Evolutionary conservation across 805 yeast species (phyloP), one percentile per base, ranked within the genome.

Genomic region (Teunomyces lycoperdinae): DNA sequence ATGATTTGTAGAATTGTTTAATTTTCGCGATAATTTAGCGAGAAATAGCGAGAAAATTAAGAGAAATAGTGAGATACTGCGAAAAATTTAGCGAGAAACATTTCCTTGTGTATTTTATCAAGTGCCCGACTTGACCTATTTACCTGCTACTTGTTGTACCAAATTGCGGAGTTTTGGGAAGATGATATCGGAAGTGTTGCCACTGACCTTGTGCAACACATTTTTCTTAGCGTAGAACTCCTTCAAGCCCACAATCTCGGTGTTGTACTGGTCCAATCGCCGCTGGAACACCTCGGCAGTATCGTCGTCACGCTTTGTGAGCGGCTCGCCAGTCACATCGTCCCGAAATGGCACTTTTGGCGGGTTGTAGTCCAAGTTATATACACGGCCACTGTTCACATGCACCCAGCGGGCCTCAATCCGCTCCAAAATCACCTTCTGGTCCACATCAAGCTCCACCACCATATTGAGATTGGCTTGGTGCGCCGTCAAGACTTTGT

Each of bases 361-460:
- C 5, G 97, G 97, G 58, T 87, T 90, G 66, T 89, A 91, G 47
- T 88, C 83, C 53, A 87, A 63, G 63, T 88, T 92, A 64, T 91
- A 91, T 2, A 90, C 85, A 53, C 97, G 72, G 0, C 97, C 97
- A 45, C 96, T 87, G 0, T 87, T 81, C 10, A 76, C 62, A 65
- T 91, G 97, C 35, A 90, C 85, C 84, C 88, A 89, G 55, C 97
- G 70, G 51, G 88, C 86, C 57, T 85, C 87, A 16, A 92, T 89
- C 60, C 98, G 76, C 31, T 84, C 84, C 24, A 90, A 66, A 26
- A 91, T 91, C 5, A 86, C 87, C n/a, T 74, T 74, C 46, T 85
- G 85, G n/a, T 96, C 96, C 5, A 92, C 97, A 49, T 85, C 83
- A 40, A 91, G 68, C 60, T 89, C 94, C 3, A 92, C 87, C n/a